A percentile compares a stretch with the other conserved stretches of the same genome.
These are phyloP conservation scores for Daedalea quercina DNA, from an alignment of 768 basidiomycete genomes.

Conservation along the genomic window DNA sequence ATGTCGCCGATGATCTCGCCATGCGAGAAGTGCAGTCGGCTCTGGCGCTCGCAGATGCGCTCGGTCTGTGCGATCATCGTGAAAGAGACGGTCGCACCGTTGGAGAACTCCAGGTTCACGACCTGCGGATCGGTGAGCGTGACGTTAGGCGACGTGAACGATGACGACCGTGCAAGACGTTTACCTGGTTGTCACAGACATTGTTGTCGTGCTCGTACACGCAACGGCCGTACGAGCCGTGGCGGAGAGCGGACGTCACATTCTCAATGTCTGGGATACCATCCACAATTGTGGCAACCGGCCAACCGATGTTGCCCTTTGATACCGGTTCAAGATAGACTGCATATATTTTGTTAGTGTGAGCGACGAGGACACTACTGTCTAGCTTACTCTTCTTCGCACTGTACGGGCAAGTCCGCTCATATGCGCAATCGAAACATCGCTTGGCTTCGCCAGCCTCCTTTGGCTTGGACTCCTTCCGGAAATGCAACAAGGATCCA, in stretches of 20 bases:
- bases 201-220: constrained; percentile 84
- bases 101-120: constrained; percentile 82
- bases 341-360: constrained; percentile 22
- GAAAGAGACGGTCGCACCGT: constrained; percentile 76
- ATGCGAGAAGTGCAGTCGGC: constrained; percentile 77
- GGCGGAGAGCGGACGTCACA: constrained; percentile 61
- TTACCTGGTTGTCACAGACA: constrained; percentile 79
- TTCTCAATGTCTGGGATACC: constrained; percentile 86
- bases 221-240: constrained; percentile 72
- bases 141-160: neutral
- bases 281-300: constrained; percentile 62
- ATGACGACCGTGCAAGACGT: neutral
- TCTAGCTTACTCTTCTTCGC: constrained; percentile 67
- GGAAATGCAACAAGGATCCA: constrained; percentile 81
- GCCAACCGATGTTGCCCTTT: constrained; percentile 53
- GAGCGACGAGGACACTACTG: neutral
- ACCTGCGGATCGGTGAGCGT: constrained; percentile 33
- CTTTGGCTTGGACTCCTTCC: constrained; percentile 60
- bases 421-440: constrained; percentile 73
- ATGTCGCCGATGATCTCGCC: constrained; percentile 90
- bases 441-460: constrained; percentile 59
- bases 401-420: constrained; percentile 75
- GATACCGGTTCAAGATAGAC: constrained; percentile 79
- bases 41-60: constrained; percentile 77
- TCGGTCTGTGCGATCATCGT: constrained; percentile 86